Base-by-base conservation (phyloP, 441 rosid species). In the Euphorbia neoarborescens region DNA sequence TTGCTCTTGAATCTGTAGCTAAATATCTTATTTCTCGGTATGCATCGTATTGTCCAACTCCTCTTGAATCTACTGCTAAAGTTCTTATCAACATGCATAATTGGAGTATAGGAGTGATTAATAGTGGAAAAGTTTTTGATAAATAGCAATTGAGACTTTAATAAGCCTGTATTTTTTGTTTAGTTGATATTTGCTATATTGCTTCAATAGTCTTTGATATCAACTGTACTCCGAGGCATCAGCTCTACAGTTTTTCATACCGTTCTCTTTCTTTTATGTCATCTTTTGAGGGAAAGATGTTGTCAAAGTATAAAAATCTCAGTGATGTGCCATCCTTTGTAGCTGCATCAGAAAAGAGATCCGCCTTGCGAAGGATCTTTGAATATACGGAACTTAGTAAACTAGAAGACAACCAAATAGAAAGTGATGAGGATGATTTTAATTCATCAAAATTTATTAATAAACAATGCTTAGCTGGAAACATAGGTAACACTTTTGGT, bases 11-110 rank as follows among this genome's bases (percentile, higher is more conserved):
- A 77, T 88, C 91, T 71, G 91, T 97, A 15, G 76, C 89, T 46
- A 81, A 87, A 83, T n/a, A 94, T 82, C 84, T 94, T 56, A 75
- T 94, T 81, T 97, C 99, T 57, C 86, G 94, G 65, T 91, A 91
- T 81, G 92, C 87, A 51, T 82, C 86, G 3, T 80, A 84, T 81
- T 89, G 96, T 78, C 96, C 94, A 38, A 83, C 87, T 78, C 89
- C 97, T 62, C 86, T 90, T 37, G 89, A 87, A 77, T 88, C 91
- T 71, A 90, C 97, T 19, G 76, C 89, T 46, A 81, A 87, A 83
- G 91, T 75, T 78, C 79, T 89, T 62, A 80, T 89, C 44, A 78
- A 79, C 71, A 81, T 89, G 86, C 86, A 89, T 84, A 85, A 87
- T 75, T 78, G 81, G 71, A 87, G 84, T 74, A 28, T 81, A 82